These are phyloP conservation scores for Manihot esculenta DNA, from an alignment of 441 rosid genomes.

Conservation along the genomic window DNA sequence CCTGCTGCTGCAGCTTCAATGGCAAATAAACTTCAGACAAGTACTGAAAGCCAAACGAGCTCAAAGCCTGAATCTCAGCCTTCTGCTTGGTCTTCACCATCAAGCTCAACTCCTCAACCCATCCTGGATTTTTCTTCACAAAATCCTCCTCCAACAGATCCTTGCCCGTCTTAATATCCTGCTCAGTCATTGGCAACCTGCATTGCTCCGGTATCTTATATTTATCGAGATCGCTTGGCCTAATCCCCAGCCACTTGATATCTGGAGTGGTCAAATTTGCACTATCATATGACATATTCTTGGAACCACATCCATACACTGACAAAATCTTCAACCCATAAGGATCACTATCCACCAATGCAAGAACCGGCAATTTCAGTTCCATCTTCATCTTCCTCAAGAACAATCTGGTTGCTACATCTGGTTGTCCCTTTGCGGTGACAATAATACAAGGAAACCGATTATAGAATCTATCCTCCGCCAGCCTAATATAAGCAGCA, in stretches of 20 bases:
- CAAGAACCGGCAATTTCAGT: conserved; percentile 87
- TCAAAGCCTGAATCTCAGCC: conserved; percentile 99
- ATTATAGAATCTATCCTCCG: conserved; percentile 93
- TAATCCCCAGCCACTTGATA: conserved; percentile 91
- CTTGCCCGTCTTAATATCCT: conserved; percentile 97
- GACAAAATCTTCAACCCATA: conserved; percentile 92
- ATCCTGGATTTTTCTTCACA: conserved; percentile 96
- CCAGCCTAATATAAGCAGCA: conserved; percentile 88
- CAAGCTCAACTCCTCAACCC: conserved; percentile 95
- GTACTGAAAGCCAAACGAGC: conserved; percentile 91
- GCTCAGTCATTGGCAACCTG: conserved; percentile 93
- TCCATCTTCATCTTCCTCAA: conserved; percentile 93
- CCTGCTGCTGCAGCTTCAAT: conserved; percentile 94
- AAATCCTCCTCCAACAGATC: conserved; percentile 94
- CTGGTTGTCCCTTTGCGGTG: conserved; percentile 95
- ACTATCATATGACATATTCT: conserved; percentile 97
- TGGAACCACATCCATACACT: conserved; percentile 96
- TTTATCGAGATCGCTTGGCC: conserved; percentile 94
- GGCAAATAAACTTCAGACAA: conserved; percentile 96
- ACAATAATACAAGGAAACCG: conserved; percentile 93
- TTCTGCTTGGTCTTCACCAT: conserved; percentile 97
- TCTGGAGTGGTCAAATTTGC: conserved; percentile 94
- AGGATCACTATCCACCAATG: conserved; percentile 95
- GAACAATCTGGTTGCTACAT: conserved; percentile 93
- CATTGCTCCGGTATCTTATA: conserved; percentile 92